Base-by-base conservation (phyloP, 2,329 filamentous ascomycete genomes). In the Harringtonia aguacate region DNA sequence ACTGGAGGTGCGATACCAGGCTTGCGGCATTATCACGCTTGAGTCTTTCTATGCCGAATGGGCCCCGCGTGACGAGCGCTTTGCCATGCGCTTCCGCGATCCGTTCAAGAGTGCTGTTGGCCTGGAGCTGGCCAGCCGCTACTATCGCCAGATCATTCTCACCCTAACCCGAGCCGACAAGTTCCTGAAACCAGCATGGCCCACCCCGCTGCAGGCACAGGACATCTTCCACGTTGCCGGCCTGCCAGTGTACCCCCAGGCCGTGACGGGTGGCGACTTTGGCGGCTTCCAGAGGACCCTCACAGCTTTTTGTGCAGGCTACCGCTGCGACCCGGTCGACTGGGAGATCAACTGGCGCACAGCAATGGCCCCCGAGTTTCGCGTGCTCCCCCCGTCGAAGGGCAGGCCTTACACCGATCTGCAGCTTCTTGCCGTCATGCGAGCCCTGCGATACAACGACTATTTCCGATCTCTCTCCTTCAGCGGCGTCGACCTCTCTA, bases 401-500 rank as follows among this genome's bases (percentile, higher is more conserved):
- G 59, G 60, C 4, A 50, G 54, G 2, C 53, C 53, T 6, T 77
- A 78, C 52, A 65, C 65, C 4, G 58, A 67, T 4, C 55, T 72
- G 31, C 74, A 78, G 53, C 60, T 78, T 4, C 57, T 78, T n/a
- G 74, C 74, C 10, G 67, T 77, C 1, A 67, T 77, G 50, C 67
- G 73, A 5, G 72, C 74, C 2, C 57, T 77, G 46, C 65, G 74
- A 10, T 78, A 75, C 54, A 78, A 78, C 43, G 74, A 73, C 49
- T 77, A 72, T 51, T 77, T 78, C 58, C 73, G 70, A 46, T 70
- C 72, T 1, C 56, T 78, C n/a, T 77, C 72, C 2, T 75, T 78
- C 48, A 57, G 62, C 10, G 65, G 71, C 42, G 64, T 77, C 14
- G 69, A 76, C 49, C 60, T 78, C 18, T 66, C 65, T 2, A 58